phyloP scores from a whole-genome alignment of 257 asterid genomes.

The Coffea eugenioides region DNA sequence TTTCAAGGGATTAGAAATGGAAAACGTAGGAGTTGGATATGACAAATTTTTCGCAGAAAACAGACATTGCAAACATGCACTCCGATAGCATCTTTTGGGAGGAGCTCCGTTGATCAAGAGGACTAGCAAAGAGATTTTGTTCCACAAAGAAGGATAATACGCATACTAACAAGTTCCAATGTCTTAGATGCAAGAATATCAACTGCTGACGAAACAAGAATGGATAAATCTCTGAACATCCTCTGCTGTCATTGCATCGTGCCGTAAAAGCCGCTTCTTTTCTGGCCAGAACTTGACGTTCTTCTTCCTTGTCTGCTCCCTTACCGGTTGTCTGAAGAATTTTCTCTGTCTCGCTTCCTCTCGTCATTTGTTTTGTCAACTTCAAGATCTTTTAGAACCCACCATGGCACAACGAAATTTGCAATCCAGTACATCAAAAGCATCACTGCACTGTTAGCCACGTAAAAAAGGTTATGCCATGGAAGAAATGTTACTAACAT shows the following conservation, averaged over 20 bases:
- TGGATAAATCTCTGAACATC: neutral
- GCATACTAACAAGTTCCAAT: neutral
- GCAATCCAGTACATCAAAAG: conserved; percentile 49
- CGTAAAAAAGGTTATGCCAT: neutral
- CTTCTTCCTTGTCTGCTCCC: conserved; percentile 6
- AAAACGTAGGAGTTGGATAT: neutral
- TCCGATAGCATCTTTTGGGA: neutral
- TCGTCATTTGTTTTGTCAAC: conserved; percentile 23
- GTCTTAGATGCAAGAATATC: neutral
- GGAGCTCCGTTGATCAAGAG: neutral
- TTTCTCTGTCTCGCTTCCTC: conserved; percentile 1
- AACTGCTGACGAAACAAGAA: neutral
- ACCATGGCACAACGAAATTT: conserved; percentile 54
- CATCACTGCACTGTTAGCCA: conserved; percentile 45
- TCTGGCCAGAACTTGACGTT: neutral
- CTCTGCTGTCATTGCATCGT: conserved; percentile 3
- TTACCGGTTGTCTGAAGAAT: conserved; percentile 14
- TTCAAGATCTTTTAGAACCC: conserved; percentile 42
- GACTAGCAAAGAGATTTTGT: neutral
- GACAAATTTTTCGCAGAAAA: neutral
- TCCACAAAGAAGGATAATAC: neutral
- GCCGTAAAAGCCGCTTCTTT: neutral
- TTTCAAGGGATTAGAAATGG: neutral
- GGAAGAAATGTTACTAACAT: neutral
- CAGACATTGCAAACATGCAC: neutral